Percentiles rank a stretch among this genome's conserved stretches.
Conservation (phyloP, 352 stramenopile species). For the Globisporangium iwayamae region DNA sequence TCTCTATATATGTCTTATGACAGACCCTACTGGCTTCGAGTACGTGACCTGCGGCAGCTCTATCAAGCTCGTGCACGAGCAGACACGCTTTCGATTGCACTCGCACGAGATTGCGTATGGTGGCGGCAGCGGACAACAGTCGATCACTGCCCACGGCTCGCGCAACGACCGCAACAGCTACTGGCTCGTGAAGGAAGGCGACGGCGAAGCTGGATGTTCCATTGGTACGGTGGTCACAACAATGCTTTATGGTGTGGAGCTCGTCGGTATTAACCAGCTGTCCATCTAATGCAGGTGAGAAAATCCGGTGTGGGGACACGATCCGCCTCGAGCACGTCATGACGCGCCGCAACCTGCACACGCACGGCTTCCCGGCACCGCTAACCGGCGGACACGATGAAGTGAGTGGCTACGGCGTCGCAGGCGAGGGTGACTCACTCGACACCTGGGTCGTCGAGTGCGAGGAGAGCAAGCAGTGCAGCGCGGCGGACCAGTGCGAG, state of each 20-base stretch:
- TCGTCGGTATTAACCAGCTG: not conserved
- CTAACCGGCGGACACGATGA: conserved; percentile 56
- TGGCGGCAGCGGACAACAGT: conserved; percentile 77
- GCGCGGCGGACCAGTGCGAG: conserved; percentile 56
- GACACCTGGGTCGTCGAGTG: conserved; percentile 83
- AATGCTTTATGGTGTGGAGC: not conserved
- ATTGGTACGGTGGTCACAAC: conserved; percentile 19
- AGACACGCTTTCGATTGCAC: conserved; percentile 71
- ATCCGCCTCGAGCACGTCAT: conserved; percentile 74
- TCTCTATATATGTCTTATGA: not conserved
- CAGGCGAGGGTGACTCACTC: conserved; percentile 61
- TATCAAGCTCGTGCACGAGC: conserved; percentile 81
- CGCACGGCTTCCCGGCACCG: conserved; percentile 67
- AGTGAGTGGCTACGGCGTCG: conserved; percentile 79
- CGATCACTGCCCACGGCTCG: conserved; percentile 59
- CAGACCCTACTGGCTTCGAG: conserved; percentile 74
- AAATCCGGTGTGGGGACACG: conserved; percentile 57
- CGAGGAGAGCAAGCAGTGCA: conserved; percentile 70
- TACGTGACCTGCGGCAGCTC: conserved; percentile 80
- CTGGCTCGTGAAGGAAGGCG: conserved; percentile 82
- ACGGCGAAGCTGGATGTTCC: conserved; percentile 38
- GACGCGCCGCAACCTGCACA: conserved; percentile 79
- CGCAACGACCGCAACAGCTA: conserved; percentile 85
- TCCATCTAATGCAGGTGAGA: conserved; percentile 27
- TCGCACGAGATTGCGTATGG: conserved; percentile 83